phyloP scores from a whole-genome alignment of 306 rosid genomes.

The Malus fusca region DNA sequence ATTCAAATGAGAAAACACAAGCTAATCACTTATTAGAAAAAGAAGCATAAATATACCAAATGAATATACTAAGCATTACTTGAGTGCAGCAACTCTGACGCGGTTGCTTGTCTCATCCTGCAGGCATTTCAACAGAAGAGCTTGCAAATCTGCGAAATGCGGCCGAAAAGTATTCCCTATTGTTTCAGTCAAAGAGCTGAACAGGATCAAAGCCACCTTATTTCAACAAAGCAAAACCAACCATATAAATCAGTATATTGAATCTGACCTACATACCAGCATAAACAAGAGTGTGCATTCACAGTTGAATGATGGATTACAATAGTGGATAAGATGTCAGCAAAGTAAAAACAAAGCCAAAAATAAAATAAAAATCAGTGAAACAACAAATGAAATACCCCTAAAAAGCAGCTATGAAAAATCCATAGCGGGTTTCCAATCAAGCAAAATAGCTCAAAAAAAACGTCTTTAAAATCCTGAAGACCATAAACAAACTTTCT shows the following conservation, averaged over 20 bases:
- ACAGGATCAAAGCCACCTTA: slow-evolving; percentile 92
- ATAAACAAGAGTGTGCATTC: background rate
- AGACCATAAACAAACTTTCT: background rate
- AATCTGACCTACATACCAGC: background rate
- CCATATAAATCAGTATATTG: slow-evolving; percentile 14
- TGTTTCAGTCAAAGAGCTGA: slow-evolving; percentile 97
- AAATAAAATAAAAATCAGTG: background rate
- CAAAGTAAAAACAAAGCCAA: background rate
- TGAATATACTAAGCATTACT: slow-evolving; percentile 31
- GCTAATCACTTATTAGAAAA: background rate
- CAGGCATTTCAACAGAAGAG: slow-evolving; percentile 86
- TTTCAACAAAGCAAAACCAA: slow-evolving; percentile 27
- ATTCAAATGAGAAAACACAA: slow-evolving; percentile 6
- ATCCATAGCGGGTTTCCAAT: background rate
- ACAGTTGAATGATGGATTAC: background rate
- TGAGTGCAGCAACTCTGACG: slow-evolving; percentile 93
- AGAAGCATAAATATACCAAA: background rate
- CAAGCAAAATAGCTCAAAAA: no score
- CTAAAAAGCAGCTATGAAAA: background rate
- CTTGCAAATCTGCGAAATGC: slow-evolving; percentile 79
- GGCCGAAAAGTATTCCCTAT: slow-evolving; percentile 83
- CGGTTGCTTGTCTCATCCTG: slow-evolving; percentile 94
- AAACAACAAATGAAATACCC: background rate
- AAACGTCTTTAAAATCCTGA: background rate
- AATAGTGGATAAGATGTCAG: background rate